Evolutionary conservation across 495 filamentous ascomycete species (phyloP).

Genomic region (Chaetomium fimeti): DNA sequence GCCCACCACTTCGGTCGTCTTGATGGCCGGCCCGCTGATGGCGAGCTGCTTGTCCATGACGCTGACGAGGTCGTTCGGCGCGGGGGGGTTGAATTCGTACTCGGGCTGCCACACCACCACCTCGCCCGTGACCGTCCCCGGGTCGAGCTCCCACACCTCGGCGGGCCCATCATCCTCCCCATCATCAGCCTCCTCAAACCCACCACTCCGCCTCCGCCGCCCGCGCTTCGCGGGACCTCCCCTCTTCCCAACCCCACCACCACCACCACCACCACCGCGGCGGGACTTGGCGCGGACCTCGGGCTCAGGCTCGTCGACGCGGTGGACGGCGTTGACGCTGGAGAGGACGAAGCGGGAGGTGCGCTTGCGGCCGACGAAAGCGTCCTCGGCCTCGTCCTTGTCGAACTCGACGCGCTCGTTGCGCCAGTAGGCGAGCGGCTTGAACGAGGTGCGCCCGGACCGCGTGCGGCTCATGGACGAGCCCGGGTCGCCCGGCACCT

Average conservation of each 20-base stretch:
- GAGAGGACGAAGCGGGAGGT: slow-evolving; percentile 55
- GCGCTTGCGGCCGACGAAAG: slow-evolving; percentile 25
- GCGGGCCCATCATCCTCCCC: slow-evolving; percentile 50
- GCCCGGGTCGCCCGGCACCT: slow-evolving; percentile 56
- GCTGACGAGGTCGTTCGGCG: slow-evolving; percentile 48
- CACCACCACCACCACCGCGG: neutral
- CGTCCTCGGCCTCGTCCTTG: slow-evolving; percentile 49
- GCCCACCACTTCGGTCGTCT: slow-evolving; percentile 74
- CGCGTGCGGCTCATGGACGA: slow-evolving; percentile 48
- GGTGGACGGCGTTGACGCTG: slow-evolving; percentile 70
- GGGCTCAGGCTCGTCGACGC: slow-evolving; percentile 60
- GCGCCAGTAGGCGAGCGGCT: slow-evolving; percentile 83
- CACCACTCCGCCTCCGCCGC: slow-evolving; percentile 17
- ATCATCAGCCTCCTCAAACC: slow-evolving; percentile 35
- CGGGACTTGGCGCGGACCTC: slow-evolving; percentile 8
- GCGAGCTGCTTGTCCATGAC: slow-evolving; percentile 66
- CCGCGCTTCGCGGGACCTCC: slow-evolving; percentile 14
- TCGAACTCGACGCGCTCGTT: slow-evolving; percentile 75
- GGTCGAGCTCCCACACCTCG: slow-evolving; percentile 52
- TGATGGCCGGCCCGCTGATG: slow-evolving; percentile 69
- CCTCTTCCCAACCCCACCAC: neutral
- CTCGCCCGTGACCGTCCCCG: slow-evolving; percentile 48
- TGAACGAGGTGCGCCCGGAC: slow-evolving; percentile 57
- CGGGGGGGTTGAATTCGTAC: slow-evolving; percentile 42
- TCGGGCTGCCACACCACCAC: slow-evolving; percentile 49